Percentiles rank a stretch among this genome's conserved stretches.
phyloP scores from a whole-genome alignment of 2,329 filamentous ascomycete species.

The Berkeleyomyces basicola region DNA sequence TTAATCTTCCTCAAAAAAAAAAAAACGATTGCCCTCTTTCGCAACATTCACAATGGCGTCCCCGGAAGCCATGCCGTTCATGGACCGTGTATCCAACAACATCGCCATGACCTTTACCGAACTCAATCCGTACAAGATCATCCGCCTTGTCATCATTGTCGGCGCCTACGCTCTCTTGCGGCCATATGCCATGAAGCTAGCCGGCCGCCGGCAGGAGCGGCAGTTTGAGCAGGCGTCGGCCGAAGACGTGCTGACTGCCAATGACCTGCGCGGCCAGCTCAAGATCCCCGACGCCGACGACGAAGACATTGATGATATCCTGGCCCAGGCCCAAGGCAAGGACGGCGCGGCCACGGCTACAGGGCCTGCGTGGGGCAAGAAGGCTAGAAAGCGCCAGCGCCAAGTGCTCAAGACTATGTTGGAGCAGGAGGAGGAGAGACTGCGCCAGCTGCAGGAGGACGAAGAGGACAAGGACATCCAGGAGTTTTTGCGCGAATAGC shows the following conservation, averaged over 20 bases:
- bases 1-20: too few relatives aligned
- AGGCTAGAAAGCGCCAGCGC: slow-evolving; percentile 14
- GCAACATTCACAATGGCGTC: slow-evolving; percentile 4
- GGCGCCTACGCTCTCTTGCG: slow-evolving; percentile 58
- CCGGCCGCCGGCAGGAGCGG: slow-evolving; percentile 44
- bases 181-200: slow-evolving; percentile 55
- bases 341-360: not conserved
- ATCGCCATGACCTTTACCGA: slow-evolving; percentile 30
- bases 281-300: slow-evolving; percentile 38
- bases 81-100: slow-evolving; percentile 25
- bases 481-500: slow-evolving; percentile 38
- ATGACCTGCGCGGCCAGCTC: slow-evolving; percentile 42
- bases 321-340: slow-evolving; percentile 4
- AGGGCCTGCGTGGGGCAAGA: slow-evolving; percentile 15
- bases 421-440: slow-evolving; percentile 42
- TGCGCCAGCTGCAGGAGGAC: slow-evolving; percentile 39
- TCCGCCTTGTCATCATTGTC: slow-evolving; percentile 55
- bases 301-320: slow-evolving; percentile 20
- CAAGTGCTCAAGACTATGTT: slow-evolving; percentile 47
- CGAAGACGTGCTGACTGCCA: slow-evolving; percentile 45
- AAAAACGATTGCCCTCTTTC: not conserved
- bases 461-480: slow-evolving; percentile 61
- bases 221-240: slow-evolving; percentile 43
- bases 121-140: slow-evolving; percentile 37
- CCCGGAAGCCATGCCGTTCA: slow-evolving; percentile 5